These are phyloP conservation scores for Graphilbum sp. DNA, from an alignment of 2,329 filamentous ascomycete species.

Conservation along the genomic window DNA sequence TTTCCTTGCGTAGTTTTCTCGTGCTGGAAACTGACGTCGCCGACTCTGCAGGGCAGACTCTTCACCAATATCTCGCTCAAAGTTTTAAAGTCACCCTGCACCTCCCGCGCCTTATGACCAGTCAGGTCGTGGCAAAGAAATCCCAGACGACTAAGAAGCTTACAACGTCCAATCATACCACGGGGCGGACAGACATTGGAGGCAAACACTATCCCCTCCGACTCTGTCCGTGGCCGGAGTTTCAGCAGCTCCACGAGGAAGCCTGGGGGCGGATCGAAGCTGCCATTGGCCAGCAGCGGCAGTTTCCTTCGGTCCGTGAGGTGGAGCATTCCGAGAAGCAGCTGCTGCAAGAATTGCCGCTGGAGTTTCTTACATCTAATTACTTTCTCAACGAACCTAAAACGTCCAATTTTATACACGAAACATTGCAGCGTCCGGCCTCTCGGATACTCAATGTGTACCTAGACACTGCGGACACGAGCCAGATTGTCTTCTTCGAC, in stretches of 20 bases:
- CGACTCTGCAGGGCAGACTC: too few relatives aligned
- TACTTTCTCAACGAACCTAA: constrained; percentile 1
- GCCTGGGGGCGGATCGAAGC: background rate
- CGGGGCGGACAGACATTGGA: background rate
- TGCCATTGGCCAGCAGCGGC: background rate
- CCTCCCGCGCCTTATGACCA: too few relatives aligned
- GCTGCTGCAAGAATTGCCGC: background rate
- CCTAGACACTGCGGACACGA: background rate
- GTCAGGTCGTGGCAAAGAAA: too few relatives aligned
- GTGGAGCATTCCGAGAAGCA: background rate
- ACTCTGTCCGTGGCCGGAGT: constrained; percentile 1
- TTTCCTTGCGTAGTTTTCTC: too few relatives aligned
- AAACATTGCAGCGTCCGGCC: background rate
- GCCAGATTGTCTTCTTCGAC: background rate
- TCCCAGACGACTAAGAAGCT: too few relatives aligned
- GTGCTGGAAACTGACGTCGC: too few relatives aligned
- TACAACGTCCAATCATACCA: background rate
- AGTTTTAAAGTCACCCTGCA: too few relatives aligned
- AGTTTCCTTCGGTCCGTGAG: too few relatives aligned
- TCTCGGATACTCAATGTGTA: background rate
- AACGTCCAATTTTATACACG: constrained; percentile 1
- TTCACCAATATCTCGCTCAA: too few relatives aligned
- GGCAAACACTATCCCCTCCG: background rate
- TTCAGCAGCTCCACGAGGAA: background rate
- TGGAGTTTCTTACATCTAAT: background rate